Evolutionary conservation across 2,329 filamentous ascomycete species (phyloP).

Genomic region (Scolecobasidium constrictum): DNA sequence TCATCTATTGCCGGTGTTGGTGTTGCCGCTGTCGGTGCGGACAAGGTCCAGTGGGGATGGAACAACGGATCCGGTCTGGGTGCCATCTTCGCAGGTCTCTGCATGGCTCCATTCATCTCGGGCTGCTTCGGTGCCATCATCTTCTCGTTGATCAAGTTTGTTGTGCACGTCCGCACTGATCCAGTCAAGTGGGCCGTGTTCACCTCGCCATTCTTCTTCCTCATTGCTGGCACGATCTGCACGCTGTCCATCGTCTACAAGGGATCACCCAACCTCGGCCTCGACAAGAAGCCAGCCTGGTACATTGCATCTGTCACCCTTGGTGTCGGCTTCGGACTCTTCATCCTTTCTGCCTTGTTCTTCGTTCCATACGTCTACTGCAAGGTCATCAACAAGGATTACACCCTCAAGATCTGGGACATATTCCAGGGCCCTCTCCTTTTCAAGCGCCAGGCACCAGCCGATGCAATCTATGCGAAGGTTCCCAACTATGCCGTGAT

Average conservation of each 20-base stretch:
- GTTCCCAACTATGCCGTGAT: constrained; percentile 18
- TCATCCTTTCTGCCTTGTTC: constrained; percentile 28
- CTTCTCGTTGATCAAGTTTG: constrained; percentile 59
- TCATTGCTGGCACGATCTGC: constrained; percentile 57
- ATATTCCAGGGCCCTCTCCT: constrained; percentile 44
- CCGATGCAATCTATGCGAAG: constrained; percentile 17
- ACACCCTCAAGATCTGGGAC: constrained; percentile 46
- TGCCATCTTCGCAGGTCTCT: constrained; percentile 51
- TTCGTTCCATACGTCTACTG: constrained; percentile 50
- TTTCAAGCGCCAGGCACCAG: constrained; percentile 15
- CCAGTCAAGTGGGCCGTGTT: constrained; percentile 63
- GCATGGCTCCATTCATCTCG: constrained; percentile 47
- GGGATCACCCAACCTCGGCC: constrained; percentile 34
- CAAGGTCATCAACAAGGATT: constrained; percentile 49
- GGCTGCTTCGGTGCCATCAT: constrained; percentile 50
- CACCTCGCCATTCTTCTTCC: constrained; percentile 66
- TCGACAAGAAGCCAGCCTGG: constrained; percentile 26
- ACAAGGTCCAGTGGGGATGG: constrained; percentile 46
- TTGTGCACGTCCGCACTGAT: constrained; percentile 62
- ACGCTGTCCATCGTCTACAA: constrained; percentile 45
- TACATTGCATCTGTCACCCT: constrained; percentile 20
- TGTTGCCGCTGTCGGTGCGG: constrained; percentile 35
- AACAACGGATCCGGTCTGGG: constrained; percentile 54
- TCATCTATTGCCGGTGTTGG: constrained; percentile 35
- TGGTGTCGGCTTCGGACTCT: constrained; percentile 14